Conservation (phyloP, 441 rosid species). For the Macaranga tanarius region DNA sequence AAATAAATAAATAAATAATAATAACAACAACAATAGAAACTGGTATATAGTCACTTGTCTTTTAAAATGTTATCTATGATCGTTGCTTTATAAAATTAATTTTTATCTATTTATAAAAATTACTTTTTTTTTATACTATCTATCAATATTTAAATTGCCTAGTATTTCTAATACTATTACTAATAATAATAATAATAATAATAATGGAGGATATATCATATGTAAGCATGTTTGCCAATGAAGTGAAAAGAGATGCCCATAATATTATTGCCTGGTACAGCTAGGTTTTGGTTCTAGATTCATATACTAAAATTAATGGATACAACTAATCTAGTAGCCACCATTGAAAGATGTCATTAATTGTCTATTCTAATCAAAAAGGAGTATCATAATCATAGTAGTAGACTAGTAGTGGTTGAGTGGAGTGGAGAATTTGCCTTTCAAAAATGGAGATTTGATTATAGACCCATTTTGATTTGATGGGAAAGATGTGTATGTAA, state of each 20-base stretch:
- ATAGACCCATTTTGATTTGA: neutral
- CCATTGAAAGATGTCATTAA: neutral
- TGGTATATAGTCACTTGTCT: too few relatives aligned
- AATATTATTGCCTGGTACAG: neutral
- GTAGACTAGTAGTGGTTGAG: neutral
- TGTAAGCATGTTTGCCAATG: slow-evolving; percentile 20
- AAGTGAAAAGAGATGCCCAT: slow-evolving; percentile 18
- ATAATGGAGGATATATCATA: neutral
- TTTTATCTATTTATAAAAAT: too few relatives aligned
- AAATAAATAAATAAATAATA: too few relatives aligned
- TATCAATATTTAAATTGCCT: too few relatives aligned
- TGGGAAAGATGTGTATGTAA: neutral
- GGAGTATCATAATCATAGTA: neutral
- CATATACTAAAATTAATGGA: neutral
- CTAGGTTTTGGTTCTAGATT: neutral
- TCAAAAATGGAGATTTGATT: neutral
- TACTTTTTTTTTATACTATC: too few relatives aligned
- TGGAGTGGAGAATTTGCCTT: neutral
- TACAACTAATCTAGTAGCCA: too few relatives aligned
- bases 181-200: neutral
- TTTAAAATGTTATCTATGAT: too few relatives aligned
- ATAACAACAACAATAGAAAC: too few relatives aligned
- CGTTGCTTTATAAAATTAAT: too few relatives aligned
- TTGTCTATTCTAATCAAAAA: slow-evolving; percentile 6
- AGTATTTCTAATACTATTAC: too few relatives aligned